These are phyloP conservation scores for Juglanconis oblonga DNA, from an alignment of 2,329 filamentous ascomycete genomes.

Conservation along the genomic window DNA sequence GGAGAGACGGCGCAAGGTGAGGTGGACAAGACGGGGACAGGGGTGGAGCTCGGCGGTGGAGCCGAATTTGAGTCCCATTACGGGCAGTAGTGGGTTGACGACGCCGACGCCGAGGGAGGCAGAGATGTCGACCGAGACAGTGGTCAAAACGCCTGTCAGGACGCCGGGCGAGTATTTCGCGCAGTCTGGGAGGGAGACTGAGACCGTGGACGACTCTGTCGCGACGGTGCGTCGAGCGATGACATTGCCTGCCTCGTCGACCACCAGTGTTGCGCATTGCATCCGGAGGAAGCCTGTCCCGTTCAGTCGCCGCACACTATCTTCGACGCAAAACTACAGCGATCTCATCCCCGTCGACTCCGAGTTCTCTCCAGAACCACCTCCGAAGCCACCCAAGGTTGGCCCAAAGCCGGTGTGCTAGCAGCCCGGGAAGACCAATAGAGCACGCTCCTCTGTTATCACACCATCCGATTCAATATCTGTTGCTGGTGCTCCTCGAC, in stretches of 20 bases:
- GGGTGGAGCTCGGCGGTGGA: conserved; percentile 53
- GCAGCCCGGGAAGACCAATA: conserved; percentile 4
- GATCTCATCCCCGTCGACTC: conserved; percentile 36
- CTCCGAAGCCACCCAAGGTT: conserved; percentile 26
- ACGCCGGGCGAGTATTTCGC: background rate
- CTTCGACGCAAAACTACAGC: conserved; percentile 29
- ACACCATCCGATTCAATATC: conserved; percentile 14
- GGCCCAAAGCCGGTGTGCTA: conserved; percentile 23
- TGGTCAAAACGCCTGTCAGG: conserved; percentile 12
- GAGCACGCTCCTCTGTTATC: background rate
- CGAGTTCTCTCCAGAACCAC: conserved; percentile 27
- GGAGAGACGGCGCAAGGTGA: conserved; percentile 30
- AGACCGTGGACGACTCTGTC: background rate
- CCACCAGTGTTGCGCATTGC: background rate
- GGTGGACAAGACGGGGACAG: conserved; percentile 42
- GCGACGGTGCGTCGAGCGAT: background rate
- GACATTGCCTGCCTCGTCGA: background rate
- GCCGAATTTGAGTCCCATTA: conserved; percentile 47
- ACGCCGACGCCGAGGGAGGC: conserved; percentile 23
- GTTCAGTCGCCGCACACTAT: background rate
- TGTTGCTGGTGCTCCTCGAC: background rate
- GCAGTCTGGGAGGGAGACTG: background rate
- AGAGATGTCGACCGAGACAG: conserved; percentile 9
- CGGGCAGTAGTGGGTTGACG: conserved; percentile 29
- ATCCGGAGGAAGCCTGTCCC: conserved; percentile 3